Conservation (phyloP, 2,329 filamentous ascomycete species). For the Paecilomyces variotii region DNA sequence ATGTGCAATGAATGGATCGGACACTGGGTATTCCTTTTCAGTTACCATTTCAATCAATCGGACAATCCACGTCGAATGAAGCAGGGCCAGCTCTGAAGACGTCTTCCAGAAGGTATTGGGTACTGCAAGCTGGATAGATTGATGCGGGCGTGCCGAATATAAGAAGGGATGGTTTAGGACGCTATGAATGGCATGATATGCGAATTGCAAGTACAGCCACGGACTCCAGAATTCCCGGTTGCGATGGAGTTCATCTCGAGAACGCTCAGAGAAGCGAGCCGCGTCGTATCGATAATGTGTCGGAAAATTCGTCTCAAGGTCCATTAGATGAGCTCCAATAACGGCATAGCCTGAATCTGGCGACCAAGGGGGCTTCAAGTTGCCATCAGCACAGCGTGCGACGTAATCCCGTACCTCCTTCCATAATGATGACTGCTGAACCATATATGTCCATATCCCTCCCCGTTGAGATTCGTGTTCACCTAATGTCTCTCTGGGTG, state of each 20-base stretch:
- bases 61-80: slow-evolving; percentile 44
- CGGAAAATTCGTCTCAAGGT: slow-evolving; percentile 15
- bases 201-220: slow-evolving; percentile 24
- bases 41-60: slow-evolving; percentile 43
- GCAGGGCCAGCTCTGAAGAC: slow-evolving; percentile 39
- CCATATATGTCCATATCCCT: slow-evolving; percentile 14
- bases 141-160: slow-evolving; percentile 9
- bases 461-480: background rate
- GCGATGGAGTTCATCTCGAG: slow-evolving; percentile 10
- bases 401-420: slow-evolving; percentile 11
- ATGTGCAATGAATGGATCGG: slow-evolving; percentile 42
- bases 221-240: slow-evolving; percentile 21
- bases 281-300: slow-evolving; percentile 13
- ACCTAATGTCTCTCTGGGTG: slow-evolving; percentile 4
- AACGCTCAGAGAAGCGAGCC: slow-evolving; percentile 10
- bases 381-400: slow-evolving; percentile 8
- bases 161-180: slow-evolving; percentile 24
- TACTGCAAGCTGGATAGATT: slow-evolving; percentile 29
- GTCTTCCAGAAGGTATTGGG: slow-evolving; percentile 44
- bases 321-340: slow-evolving; percentile 13
- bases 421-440: slow-evolving; percentile 12
- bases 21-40: slow-evolving; percentile 37
- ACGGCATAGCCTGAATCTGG: slow-evolving; percentile 14
- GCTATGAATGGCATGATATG: slow-evolving; percentile 22
- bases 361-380: slow-evolving; percentile 12